These are phyloP conservation scores for Lasiosphaeriaceae sp. DNA, from an alignment of 495 filamentous ascomycete species.

Conservation along the genomic window DNA sequence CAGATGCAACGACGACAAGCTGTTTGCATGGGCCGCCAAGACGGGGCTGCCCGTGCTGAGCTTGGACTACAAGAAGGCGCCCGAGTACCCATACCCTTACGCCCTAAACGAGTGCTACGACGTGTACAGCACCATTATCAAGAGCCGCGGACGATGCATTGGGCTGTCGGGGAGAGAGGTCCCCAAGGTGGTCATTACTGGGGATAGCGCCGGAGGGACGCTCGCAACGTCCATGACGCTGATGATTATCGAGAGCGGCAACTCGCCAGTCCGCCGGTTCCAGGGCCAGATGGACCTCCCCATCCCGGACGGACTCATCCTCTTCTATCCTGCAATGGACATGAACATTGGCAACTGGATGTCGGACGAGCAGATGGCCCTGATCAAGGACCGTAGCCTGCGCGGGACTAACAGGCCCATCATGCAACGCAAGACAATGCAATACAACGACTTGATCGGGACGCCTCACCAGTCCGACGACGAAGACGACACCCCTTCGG, in stretches of 20 bases:
- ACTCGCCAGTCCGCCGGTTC: constrained; percentile 52
- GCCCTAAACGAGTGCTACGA: constrained; percentile 96
- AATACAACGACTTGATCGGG: constrained; percentile 52
- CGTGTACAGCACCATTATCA: constrained; percentile 78
- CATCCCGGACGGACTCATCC: constrained; percentile 71
- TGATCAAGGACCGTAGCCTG: constrained; percentile 79
- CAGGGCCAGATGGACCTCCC: constrained; percentile 62
- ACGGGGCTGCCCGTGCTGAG: constrained; percentile 81
- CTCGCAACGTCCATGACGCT: constrained; percentile 76
- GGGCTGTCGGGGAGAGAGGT: constrained; percentile 69
- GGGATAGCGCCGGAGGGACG: constrained; percentile 91
- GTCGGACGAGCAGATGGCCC: constrained; percentile 93
- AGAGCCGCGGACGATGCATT: constrained; percentile 72
- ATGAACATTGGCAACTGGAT: constrained; percentile 99
- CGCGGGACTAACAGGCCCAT: constrained; percentile 74
- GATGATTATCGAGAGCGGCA: constrained; percentile 77
- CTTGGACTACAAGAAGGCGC: constrained; percentile 90
- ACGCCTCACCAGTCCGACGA: constrained; percentile 65
- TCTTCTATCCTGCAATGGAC: constrained; percentile 87
- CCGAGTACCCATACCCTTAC: constrained; percentile 92
- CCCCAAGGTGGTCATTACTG: constrained; percentile 77
- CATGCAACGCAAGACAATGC: constrained; percentile 69
- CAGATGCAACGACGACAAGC: constrained; percentile 83
- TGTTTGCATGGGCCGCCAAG: constrained; percentile 84
- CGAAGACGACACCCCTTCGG: constrained; percentile 44